Base-by-base conservation (phyloP, 164 flowering plant genomes). In the Echeveria elegans region DNA sequence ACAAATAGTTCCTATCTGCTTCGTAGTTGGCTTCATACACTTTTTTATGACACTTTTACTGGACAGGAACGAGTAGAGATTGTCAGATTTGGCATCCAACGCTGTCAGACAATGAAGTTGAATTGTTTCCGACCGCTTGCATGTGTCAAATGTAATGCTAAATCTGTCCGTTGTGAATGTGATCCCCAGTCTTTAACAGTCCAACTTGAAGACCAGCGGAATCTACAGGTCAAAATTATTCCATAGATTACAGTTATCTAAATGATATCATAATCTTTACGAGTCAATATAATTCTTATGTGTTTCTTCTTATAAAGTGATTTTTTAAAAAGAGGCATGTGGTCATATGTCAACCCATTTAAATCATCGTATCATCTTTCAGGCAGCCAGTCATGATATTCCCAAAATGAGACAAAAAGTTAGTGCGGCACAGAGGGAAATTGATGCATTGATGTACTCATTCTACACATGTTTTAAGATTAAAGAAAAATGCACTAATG, bases 51-150 rank as follows among this genome's bases (percentile, higher is more conserved):
- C 72, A 10, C 66, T 34, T 43, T 0, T 40, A 71, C 26, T 18
- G 41, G 76, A 83, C 86, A 92, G 96, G 76, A 78, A 77, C 81
- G 73, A 50, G 68, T 31, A 36, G 77, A 79, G 41, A 43, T 36
- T 52, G 64, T 84, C 74, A 79, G 78, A 26, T 79, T 83, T 32
- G 80, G 81, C 43, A 68, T 81, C 65, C 78, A 73, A 73, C 81
- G 82, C 47, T 76, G 68, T 41, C 75, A 79, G 68, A 74, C 26
- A 53, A 73, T 88, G 72, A 82, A 78, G 77, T 72, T 52, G 30
- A 76, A 59, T 53, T 52, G 24, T 61, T 38, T 56, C 19, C 58
- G 47, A 71, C 53, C 63, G 6, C 41, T 26, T 66, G 32, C 29
- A 69, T 38, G 56, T 68, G 68, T 60, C 37, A 43, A 66, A 69